These are phyloP conservation scores for Scheffersomyces ergatensis DNA, from an alignment of 805 yeast genomes.

Conservation along the genomic window DNA sequence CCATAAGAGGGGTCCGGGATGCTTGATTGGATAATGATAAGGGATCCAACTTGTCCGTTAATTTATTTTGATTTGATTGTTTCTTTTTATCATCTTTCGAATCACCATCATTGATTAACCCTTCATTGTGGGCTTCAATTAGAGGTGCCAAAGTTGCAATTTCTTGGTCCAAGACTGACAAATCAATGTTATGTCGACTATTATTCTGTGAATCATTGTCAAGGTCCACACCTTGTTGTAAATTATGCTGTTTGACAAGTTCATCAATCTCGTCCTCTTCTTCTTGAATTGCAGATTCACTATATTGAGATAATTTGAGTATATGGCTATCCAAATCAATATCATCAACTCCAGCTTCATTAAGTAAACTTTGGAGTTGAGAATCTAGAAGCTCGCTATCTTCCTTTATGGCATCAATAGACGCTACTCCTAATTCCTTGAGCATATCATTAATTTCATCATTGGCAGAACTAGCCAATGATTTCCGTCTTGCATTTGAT, in stretches of 20 bases:
- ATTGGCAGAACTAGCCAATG: constrained; percentile 34
- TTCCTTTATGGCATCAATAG: constrained; percentile 26
- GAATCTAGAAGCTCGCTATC: constrained; percentile 26
- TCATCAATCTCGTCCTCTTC: constrained; percentile 39
- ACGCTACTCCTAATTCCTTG: constrained; percentile 32
- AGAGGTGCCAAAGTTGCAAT: constrained; percentile 39
- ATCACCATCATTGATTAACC: constrained; percentile 19
- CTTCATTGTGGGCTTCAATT: constrained; percentile 34
- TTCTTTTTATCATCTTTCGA: constrained; percentile 12
- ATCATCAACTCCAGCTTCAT: constrained; percentile 14
- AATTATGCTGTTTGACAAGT: constrained; percentile 32
- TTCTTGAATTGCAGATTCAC: constrained; percentile 25
- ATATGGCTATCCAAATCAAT: constrained; percentile 10
- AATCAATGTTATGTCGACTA: constrained; percentile 14
- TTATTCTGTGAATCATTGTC: constrained; percentile 15
- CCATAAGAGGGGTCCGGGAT: constrained; percentile 25
- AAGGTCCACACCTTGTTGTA: constrained; percentile 28
- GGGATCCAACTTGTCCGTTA: background rate
- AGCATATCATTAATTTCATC: constrained; percentile 39
- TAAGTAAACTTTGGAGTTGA: constrained; percentile 29
- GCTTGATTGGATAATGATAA: constrained; percentile 1
- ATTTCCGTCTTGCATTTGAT: constrained; percentile 36
- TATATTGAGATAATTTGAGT: constrained; percentile 12
- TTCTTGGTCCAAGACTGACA: constrained; percentile 36
- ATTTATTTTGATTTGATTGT: constrained; percentile 6